Conservation (phyloP, 192 early-diverging fungal species). For the Phlyctochytrium planicorne region DNA sequence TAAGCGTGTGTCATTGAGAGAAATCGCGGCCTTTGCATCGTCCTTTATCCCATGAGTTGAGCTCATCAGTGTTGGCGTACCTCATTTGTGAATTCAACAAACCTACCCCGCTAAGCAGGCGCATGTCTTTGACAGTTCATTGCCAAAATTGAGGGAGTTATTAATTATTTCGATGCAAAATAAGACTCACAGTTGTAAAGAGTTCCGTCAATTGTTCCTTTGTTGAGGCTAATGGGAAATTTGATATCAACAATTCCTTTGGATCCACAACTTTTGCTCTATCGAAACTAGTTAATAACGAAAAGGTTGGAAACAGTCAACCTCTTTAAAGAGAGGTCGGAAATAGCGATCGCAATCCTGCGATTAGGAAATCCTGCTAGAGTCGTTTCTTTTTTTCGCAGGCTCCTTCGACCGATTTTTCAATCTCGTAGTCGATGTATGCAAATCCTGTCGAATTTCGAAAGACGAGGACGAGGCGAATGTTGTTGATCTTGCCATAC, state of each 20-base stretch:
- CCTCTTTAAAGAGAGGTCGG: conserved; percentile 39
- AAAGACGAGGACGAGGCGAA: conserved; percentile 39
- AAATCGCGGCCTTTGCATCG: conserved; percentile 29
- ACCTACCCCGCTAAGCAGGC: conserved; percentile 34
- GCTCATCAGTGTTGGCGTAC: conserved; percentile 27
- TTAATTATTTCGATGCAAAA: background rate
- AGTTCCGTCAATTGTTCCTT: conserved; percentile 33
- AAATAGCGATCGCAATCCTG: conserved; percentile 41
- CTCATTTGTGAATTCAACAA: conserved; percentile 43
- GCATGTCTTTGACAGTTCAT: conserved; percentile 40
- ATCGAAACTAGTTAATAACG: conserved; percentile 5
- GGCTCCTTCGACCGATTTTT: conserved; percentile 30
- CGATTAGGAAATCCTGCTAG: conserved; percentile 26
- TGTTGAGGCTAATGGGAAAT: conserved; percentile 35
- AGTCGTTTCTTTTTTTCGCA: conserved; percentile 25
- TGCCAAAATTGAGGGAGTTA: conserved; percentile 14
- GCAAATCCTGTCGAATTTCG: conserved; percentile 42
- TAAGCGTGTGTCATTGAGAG: conserved; percentile 38
- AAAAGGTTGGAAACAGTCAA: conserved; percentile 11
- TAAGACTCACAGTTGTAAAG: conserved; percentile 25
- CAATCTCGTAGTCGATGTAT: conserved; percentile 49
- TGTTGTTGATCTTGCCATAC: conserved; percentile 47
- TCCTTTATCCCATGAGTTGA: conserved; percentile 4
- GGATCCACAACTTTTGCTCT: conserved; percentile 34
- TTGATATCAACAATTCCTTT: conserved; percentile 44